phyloP scores from a whole-genome alignment of 768 basidiomycete genomes.

The Lanmaoa rubissima region DNA sequence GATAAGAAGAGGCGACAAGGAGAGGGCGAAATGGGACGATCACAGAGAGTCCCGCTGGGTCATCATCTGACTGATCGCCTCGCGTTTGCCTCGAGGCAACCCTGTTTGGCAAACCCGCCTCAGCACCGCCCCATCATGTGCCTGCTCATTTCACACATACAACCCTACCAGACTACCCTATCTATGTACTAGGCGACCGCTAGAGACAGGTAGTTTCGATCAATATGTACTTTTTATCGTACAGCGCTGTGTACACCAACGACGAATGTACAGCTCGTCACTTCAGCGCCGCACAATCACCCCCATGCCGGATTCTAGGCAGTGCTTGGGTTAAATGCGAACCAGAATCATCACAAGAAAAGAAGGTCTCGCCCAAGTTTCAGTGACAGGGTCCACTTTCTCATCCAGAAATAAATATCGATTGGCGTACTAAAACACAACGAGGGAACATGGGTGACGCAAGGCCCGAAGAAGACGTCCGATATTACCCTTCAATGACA shows the following conservation, averaged over 20 bases:
- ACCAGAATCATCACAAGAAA: conserved; percentile 8
- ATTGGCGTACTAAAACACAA: neutral
- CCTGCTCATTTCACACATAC: neutral
- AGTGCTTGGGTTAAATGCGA: conserved; percentile 1
- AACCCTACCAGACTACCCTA: neutral
- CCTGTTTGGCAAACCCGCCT: conserved; percentile 2
- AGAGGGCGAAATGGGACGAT: neutral
- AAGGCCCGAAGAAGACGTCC: conserved; percentile 3
- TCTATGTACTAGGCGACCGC: neutral
- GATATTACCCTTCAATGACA: neutral
- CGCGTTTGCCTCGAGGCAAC: conserved; percentile 27
- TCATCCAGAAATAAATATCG: conserved; percentile 11
- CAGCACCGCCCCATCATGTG: conserved; percentile 4
- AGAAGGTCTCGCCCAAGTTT: neutral
- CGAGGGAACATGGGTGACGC: neutral
- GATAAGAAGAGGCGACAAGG: conserved; percentile 5
- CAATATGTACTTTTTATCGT: neutral
- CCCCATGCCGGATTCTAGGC: neutral
- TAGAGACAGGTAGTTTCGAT: too few species aligned
- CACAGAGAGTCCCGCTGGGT: neutral
- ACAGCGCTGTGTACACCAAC: neutral
- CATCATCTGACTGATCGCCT: conserved; percentile 17
- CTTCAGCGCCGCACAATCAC: neutral
- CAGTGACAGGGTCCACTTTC: conserved; percentile 13
- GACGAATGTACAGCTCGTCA: neutral